A percentile compares a stretch with the other conserved stretches of the same genome.
phyloP scores from a whole-genome alignment of 805 yeast species.

The Yamadazyma sp. region DNA sequence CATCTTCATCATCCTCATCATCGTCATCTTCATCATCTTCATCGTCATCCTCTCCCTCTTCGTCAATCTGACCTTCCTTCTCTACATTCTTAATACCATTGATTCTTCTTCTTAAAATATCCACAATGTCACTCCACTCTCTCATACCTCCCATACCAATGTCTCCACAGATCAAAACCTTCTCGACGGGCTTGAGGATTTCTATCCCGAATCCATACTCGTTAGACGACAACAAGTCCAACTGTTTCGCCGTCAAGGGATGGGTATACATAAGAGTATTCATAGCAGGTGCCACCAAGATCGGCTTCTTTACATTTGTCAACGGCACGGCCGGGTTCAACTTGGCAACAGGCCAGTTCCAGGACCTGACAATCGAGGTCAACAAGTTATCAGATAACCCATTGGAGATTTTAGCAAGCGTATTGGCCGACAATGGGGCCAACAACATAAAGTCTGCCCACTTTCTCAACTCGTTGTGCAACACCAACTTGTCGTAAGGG shows the following conservation, averaged over 20 bases:
- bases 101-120: conserved; percentile 38
- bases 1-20: conserved; percentile 39
- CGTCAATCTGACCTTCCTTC: conserved; percentile 23
- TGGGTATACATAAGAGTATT: conserved; percentile 49
- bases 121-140: conserved; percentile 48
- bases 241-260: conserved; percentile 44
- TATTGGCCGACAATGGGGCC: conserved; percentile 47
- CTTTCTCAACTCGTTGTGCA: conserved; percentile 44
- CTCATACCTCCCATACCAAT: conserved; percentile 53
- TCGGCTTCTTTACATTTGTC: conserved; percentile 34
- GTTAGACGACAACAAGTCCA: conserved; percentile 28
- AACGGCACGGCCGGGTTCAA: conserved; percentile 6
- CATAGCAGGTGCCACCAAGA: conserved; percentile 49
- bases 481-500: conserved; percentile 36
- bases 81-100: conserved; percentile 25
- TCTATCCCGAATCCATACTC: conserved; percentile 46
- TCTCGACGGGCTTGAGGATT: conserved; percentile 46
- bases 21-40: conserved; percentile 40
- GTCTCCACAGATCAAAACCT: conserved; percentile 48
- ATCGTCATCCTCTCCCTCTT: conserved; percentile 34
- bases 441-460: conserved; percentile 50
- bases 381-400: conserved; percentile 46
- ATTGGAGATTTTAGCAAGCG: conserved; percentile 44
- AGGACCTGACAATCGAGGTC: conserved; percentile 41
- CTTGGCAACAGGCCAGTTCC: conserved; percentile 28